Evolutionary conservation across 306 rosid genomes (phyloP).

Genomic region (Cucumis cinereus): DNA sequence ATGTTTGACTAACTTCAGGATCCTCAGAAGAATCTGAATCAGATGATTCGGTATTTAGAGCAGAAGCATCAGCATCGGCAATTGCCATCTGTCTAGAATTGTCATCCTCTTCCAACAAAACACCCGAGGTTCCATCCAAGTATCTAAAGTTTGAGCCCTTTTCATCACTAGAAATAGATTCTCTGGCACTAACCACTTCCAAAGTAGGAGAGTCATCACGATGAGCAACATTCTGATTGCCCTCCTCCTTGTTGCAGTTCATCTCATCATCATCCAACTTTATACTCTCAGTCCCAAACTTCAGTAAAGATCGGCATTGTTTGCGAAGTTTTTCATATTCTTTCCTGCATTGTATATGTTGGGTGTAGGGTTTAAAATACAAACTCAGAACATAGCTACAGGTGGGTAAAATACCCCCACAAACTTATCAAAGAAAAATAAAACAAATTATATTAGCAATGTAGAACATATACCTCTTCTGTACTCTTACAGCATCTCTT

Average conservation of each 20-base stretch:
- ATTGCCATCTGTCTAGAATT: constrained; percentile 31
- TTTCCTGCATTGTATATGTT: constrained; percentile 50
- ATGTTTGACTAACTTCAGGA: constrained; percentile 62
- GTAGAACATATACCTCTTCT: constrained; percentile 48
- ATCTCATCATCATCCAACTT: constrained; percentile 51
- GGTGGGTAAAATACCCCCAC: neutral
- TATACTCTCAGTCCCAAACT: constrained; percentile 34
- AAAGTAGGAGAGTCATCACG: constrained; percentile 67
- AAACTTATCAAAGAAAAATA: constrained; percentile 2
- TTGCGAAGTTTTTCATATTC: constrained; percentile 76
- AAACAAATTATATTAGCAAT: neutral
- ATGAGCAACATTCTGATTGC: constrained; percentile 29
- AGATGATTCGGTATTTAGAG: constrained; percentile 52
- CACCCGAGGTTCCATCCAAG: constrained; percentile 50
- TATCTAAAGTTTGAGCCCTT: constrained; percentile 42
- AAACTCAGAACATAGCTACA: constrained; percentile 1
- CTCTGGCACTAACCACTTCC: constrained; percentile 71
- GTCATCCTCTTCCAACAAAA: constrained; percentile 59
- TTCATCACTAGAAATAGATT: constrained; percentile 82
- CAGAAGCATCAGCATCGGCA: constrained; percentile 41
- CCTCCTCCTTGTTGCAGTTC: constrained; percentile 33
- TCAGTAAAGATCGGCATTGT: constrained; percentile 57
- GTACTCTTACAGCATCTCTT: constrained; percentile 48
- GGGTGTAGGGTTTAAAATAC: neutral
- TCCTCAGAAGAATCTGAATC: constrained; percentile 86